Conservation (phyloP, 2,329 filamentous ascomycete genomes). For the Phaeoacremonium minimum region DNA sequence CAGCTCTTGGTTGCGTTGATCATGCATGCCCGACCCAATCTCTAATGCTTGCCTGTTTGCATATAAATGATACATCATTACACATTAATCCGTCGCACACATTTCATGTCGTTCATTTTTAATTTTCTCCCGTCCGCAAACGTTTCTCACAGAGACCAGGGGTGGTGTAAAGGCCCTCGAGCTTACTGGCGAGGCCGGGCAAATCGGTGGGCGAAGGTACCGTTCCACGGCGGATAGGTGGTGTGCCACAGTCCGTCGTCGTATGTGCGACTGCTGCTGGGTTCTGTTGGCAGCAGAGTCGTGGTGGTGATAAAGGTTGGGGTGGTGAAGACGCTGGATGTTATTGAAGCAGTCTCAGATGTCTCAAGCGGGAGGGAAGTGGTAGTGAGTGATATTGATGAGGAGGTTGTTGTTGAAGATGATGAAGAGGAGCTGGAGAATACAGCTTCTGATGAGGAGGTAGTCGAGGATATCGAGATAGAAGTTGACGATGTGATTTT, state of each 20-base stretch:
- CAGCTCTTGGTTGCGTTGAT: not conserved
- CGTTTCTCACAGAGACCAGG: not conserved
- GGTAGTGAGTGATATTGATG: too few relatives aligned
- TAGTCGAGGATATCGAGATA: not conserved
- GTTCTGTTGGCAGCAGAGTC: not conserved
- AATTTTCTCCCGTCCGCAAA: not conserved
- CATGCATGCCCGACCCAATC: too few relatives aligned
- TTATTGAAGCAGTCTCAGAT: not conserved
- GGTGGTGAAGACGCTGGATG: conserved; percentile 1
- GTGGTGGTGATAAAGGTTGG: conserved; percentile 7
- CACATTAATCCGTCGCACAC: conserved; percentile 4
- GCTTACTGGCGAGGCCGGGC: not conserved
- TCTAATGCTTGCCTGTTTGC: not conserved
- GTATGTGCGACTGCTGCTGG: conserved; percentile 1
- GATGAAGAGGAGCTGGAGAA: not conserved
- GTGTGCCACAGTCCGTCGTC: conserved; percentile 11
- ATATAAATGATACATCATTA: conserved; percentile 6
- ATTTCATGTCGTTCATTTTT: conserved; percentile 1
- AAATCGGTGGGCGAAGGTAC: conserved; percentile 1
- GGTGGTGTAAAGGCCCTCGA: not conserved
- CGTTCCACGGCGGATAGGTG: conserved; percentile 8
- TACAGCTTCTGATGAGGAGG: not conserved
- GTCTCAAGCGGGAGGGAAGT: not conserved
- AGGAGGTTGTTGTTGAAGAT: not conserved
- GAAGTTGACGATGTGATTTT: not conserved